These are phyloP conservation scores for Blastomyces percursus DNA, from an alignment of 2,329 filamentous ascomycete species.

Conservation along the genomic window DNA sequence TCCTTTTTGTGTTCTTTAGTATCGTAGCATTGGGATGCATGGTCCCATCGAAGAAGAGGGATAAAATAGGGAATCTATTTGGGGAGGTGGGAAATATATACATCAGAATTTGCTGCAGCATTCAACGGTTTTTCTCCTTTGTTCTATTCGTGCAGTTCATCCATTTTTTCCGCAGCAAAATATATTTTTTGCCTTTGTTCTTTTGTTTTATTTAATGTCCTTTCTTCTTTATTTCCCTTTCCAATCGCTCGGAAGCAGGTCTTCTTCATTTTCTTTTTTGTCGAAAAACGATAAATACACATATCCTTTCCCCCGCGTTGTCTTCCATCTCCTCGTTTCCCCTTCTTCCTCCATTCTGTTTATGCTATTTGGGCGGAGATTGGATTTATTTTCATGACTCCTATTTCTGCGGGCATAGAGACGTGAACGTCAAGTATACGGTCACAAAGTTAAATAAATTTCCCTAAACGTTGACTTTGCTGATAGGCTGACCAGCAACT, in stretches of 20 bases:
- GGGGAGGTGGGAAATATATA: neutral
- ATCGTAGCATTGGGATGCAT: neutral
- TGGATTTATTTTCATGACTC: neutral
- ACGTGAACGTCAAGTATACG: neutral
- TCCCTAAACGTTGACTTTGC: neutral
- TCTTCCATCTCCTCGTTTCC: conserved; percentile 23
- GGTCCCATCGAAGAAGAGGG: neutral
- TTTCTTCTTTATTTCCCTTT: neutral
- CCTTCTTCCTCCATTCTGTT: neutral
- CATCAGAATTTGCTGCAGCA: neutral
- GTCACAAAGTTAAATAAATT: neutral
- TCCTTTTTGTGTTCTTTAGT: neutral
- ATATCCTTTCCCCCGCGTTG: neutral
- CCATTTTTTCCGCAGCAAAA: neutral
- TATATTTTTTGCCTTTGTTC: neutral
- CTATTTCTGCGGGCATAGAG: neutral
- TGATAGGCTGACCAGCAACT: neutral
- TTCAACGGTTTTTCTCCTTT: neutral
- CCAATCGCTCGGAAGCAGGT: neutral
- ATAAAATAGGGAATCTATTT: neutral
- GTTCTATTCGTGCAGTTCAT: neutral
- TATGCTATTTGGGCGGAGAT: neutral
- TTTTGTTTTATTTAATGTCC: neutral
- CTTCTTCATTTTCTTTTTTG: neutral
- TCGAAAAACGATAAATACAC: neutral